phyloP scores from a whole-genome alignment of 2,329 filamentous ascomycete genomes.

The Exophiala dermatitidis region DNA sequence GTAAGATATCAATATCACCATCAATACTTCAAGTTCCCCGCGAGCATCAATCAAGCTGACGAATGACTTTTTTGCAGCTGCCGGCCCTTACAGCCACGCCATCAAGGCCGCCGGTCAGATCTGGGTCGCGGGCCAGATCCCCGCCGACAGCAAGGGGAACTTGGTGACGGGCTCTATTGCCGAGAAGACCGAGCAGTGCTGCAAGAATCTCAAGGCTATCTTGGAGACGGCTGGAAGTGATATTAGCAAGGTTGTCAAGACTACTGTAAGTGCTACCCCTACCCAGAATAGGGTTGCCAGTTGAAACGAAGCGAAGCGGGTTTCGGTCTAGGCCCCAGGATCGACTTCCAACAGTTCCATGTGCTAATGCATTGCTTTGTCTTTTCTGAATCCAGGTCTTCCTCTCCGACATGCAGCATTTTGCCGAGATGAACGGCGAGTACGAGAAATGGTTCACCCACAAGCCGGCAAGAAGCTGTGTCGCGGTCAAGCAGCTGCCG shows the following conservation, averaged over 20 bases:
- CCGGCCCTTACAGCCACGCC: conserved; percentile 44
- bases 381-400: conserved; percentile 52
- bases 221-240: conserved; percentile 72
- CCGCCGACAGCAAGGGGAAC: conserved; percentile 55
- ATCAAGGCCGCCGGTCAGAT: conserved; percentile 62
- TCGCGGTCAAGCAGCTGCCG: conserved; percentile 56
- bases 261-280: conserved; percentile 46
- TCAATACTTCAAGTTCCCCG: too few species aligned
- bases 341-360: background rate
- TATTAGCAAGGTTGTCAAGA: conserved; percentile 78
- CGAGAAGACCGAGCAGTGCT: conserved; percentile 63
- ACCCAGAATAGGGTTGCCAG: background rate
- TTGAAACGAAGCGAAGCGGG: too few species aligned
- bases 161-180: conserved; percentile 58
- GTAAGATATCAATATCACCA: too few species aligned
- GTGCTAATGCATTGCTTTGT: background rate
- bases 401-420: conserved; percentile 83
- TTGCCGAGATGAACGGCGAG: conserved; percentile 69
- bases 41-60: background rate
- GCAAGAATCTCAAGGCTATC: conserved; percentile 76
- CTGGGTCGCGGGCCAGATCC: conserved; percentile 71
- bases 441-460: conserved; percentile 64
- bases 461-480: conserved; percentile 57
- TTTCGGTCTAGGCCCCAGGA: background rate
- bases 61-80: conserved; percentile 10